These are phyloP conservation scores for Penicillium nucicola DNA, from an alignment of 495 filamentous ascomycete genomes.

Conservation along the genomic window DNA sequence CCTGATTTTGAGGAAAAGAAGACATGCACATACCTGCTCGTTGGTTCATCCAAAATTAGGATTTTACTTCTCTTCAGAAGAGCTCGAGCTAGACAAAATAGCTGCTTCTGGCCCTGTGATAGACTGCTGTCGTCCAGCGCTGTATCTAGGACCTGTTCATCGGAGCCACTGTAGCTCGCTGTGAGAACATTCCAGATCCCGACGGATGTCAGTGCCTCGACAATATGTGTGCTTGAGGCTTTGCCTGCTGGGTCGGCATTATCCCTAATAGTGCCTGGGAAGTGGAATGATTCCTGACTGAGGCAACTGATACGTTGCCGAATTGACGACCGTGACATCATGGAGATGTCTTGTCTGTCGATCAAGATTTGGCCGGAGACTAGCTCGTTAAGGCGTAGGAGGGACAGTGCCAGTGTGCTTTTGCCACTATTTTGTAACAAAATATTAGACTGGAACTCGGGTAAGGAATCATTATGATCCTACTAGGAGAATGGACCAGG, in stretches of 20 bases:
- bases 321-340: constrained; percentile 44
- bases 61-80: constrained; percentile 43
- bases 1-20: background rate
- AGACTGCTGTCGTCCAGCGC: constrained; percentile 31
- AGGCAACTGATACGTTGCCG: constrained; percentile 51
- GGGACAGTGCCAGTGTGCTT: constrained; percentile 54
- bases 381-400: constrained; percentile 54
- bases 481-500: background rate
- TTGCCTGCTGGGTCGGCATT: constrained; percentile 48
- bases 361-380: constrained; percentile 49
- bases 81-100: constrained; percentile 56
- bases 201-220: constrained; percentile 40
- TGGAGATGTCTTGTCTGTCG: constrained; percentile 50
- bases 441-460: background rate
- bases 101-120: constrained; percentile 56
- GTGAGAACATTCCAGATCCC: constrained; percentile 12
- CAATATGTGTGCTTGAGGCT: constrained; percentile 30
- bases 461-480: background rate
- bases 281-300: constrained; percentile 59
- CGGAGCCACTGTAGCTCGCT: background rate
- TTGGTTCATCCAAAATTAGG: constrained; percentile 43
- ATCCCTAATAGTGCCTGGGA: constrained; percentile 53
- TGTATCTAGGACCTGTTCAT: constrained; percentile 49
- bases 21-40: constrained; percentile 34
- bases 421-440: constrained; percentile 47